Evolutionary conservation across 78 protist genomes (phyloP), one percentile per base, ranked within the genome.

Genomic region (Planoprotostelium fungivorum): DNA sequence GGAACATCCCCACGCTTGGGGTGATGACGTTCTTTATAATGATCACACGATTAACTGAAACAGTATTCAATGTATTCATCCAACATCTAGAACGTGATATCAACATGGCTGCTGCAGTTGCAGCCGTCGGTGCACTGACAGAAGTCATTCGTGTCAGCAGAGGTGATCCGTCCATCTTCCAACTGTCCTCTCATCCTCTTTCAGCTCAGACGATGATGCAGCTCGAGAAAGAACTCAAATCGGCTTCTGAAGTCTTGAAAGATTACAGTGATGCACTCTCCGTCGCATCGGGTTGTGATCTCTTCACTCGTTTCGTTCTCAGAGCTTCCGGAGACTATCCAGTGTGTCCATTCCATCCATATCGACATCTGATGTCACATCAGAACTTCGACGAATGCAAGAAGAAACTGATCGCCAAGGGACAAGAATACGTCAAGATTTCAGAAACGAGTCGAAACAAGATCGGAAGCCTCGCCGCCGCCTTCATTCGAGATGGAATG

Each of bases 401-500:
- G 86, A 16, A 1, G 28, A 73, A 28, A 38, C 34, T 98, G 38
- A 88, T 96, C 86, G 92, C 92, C 87, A 90, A 96, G 34, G 98
- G 97, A 25, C 84, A 89, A 91, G 84, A 38, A 35, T 88, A 96
- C 34, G 73, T 90, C 28, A 34, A 84, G 9, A 35, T 34, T 34
- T 85, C 98, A 36, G 31, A 35, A 35, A 38, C 5, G 36, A 86
- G 93, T 36, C 88, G 97, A 9, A n/a, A 23, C 28, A 38, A 31
- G 86, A 93, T 98, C 34, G 95, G 97, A n/a, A 1, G 51, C 34
- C 84, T 91, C 25, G 97, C 96, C 84, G 88, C 38, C 38, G 90
- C 86, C 36, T 97, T 98, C 85, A 92, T 98, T 73, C 84, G 92
- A 37, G 98, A 95, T 39, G 97, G 97, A 23, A 87, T 89, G 28